These are phyloP conservation scores for Ciborinia camelliae DNA, from an alignment of 2,329 filamentous ascomycete genomes.

Conservation along the genomic window DNA sequence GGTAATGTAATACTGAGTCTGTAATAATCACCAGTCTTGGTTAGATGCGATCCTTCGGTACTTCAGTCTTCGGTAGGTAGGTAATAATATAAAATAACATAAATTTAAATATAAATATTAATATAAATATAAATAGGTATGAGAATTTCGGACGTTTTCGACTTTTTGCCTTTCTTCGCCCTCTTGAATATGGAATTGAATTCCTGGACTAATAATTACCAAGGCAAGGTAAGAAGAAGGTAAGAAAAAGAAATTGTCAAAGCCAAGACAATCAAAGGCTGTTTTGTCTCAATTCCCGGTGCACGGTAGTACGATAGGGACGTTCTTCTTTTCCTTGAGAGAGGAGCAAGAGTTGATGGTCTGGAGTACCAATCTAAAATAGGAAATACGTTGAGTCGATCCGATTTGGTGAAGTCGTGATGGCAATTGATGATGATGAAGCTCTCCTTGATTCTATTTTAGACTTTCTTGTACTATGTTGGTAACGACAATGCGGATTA, in stretches of 20 bases:
- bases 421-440: neutral
- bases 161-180: conserved; percentile 7
- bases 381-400: conserved; percentile 3
- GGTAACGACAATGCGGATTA: neutral
- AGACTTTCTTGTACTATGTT: neutral
- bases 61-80: no score
- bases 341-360: neutral
- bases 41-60: no score
- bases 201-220: neutral
- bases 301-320: conserved; percentile 13
- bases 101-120: no score
- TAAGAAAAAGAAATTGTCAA: neutral
- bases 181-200: no score
- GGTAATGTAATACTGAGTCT: no score
- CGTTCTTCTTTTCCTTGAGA: neutral
- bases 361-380: conserved; percentile 8
- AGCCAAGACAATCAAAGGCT: conserved; percentile 7
- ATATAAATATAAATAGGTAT: no score
- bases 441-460: neutral
- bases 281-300: conserved; percentile 10
- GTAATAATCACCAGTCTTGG: no score
- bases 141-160: neutral
- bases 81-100: no score
- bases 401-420: neutral
- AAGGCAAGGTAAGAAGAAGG: conserved; percentile 6